Percentiles rank a stretch among this genome's conserved stretches.
These are phyloP conservation scores for Phytophthora litchii DNA, from an alignment of 352 stramenopile species.

Conservation along the genomic window DNA sequence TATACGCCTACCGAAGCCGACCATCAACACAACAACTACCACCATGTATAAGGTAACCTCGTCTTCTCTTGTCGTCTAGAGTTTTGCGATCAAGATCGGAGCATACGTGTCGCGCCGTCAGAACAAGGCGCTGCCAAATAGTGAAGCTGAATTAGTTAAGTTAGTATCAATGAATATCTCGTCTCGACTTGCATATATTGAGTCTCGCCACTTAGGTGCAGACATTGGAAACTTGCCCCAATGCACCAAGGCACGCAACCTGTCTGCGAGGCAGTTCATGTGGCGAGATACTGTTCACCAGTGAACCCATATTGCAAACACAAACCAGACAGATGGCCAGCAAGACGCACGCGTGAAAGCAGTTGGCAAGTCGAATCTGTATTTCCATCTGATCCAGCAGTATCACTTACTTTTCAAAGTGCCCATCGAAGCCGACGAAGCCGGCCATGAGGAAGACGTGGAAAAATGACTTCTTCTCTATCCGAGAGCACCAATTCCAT, in stretches of 20 bases:
- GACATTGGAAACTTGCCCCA: background rate
- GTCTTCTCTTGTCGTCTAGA: conserved; percentile 16
- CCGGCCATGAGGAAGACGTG: conserved; percentile 92
- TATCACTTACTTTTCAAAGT: conserved; percentile 83
- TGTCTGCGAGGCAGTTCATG: conserved; percentile 4
- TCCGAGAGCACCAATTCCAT: conserved; percentile 93
- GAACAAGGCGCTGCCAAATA: conserved; percentile 10
- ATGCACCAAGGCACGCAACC: background rate
- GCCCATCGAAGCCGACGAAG: conserved; percentile 93
- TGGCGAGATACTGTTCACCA: conserved; percentile 13
- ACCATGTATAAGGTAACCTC: conserved; percentile 29
- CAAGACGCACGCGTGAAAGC: conserved; percentile 11
- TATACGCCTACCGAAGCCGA: conserved; percentile 17
- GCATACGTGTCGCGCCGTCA: conserved; percentile 7
- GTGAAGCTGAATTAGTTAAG: conserved; percentile 37
- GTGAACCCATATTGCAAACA: conserved; percentile 16
- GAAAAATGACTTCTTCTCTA: conserved; percentile 93
- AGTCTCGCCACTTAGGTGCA: background rate
- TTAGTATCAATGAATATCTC: conserved; percentile 32
- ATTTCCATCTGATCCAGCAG: conserved; percentile 24
- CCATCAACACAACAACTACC: conserved; percentile 25
- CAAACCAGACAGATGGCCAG: conserved; percentile 18
- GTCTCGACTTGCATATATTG: background rate
- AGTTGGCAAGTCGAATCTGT: conserved; percentile 25
- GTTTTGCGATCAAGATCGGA: conserved; percentile 13